Evolutionary conservation across 345 rosid species (phyloP).

Genomic region (Erodium maritimum): DNA sequence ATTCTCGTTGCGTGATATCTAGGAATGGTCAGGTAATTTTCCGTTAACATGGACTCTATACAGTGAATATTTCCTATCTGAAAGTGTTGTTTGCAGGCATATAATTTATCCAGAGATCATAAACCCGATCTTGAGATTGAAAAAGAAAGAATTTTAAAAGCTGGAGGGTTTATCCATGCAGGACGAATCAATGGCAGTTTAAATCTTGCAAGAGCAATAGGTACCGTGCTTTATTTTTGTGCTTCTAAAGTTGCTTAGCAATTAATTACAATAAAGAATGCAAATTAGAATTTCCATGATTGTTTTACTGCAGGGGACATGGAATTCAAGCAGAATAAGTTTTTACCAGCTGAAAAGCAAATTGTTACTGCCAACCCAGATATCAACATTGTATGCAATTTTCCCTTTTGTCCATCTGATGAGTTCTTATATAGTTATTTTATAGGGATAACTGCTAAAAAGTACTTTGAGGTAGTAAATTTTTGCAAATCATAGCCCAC

Average conservation of each 20-base stretch:
- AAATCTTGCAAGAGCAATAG: slow-evolving; percentile 96
- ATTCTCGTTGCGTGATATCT: slow-evolving; percentile 90
- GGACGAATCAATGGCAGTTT: slow-evolving; percentile 93
- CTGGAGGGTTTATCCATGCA: slow-evolving; percentile 91
- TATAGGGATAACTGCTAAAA: too few species aligned
- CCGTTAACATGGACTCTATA: background rate
- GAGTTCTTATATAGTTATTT: background rate
- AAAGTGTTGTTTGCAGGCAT: slow-evolving; percentile 38
- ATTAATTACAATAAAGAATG: too few species aligned
- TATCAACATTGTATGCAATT: slow-evolving; percentile 42
- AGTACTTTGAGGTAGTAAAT: too few species aligned
- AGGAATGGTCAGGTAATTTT: slow-evolving; percentile 80
- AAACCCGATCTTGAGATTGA: slow-evolving; percentile 94
- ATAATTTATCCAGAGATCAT: slow-evolving; percentile 92
- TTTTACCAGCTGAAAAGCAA: slow-evolving; percentile 69
- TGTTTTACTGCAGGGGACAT: slow-evolving; percentile 52
- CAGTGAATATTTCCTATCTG: background rate
- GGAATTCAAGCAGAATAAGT: slow-evolving; percentile 90
- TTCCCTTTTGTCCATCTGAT: background rate
- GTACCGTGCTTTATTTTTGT: slow-evolving; percentile 17
- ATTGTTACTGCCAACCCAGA: slow-evolving; percentile 83
- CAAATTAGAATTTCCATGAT: too few species aligned
- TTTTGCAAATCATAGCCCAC: too few species aligned
- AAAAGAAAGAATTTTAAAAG: slow-evolving; percentile 85
- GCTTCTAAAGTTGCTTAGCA: too few species aligned